phyloP scores from a whole-genome alignment of 768 basidiomycete species.

The Leccinum longicurvipes region DNA sequence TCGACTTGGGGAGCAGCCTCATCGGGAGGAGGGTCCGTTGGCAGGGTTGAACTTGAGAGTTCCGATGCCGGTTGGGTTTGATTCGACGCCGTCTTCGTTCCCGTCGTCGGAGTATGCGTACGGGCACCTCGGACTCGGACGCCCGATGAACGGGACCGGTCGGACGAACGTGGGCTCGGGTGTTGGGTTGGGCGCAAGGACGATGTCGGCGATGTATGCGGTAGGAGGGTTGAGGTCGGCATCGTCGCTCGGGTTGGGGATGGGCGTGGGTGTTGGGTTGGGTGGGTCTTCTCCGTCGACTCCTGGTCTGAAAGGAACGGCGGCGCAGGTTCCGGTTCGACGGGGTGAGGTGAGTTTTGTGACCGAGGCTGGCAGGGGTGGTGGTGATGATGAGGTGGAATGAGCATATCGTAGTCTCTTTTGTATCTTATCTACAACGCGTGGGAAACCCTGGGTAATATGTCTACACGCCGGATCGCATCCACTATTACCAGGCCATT shows the following conservation, averaged over 20 bases:
- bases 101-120: constrained; percentile 1
- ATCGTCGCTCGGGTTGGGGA: constrained; percentile 20
- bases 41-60: constrained; percentile 49
- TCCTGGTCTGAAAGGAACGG: neutral
- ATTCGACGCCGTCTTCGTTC: neutral
- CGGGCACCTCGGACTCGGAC: constrained; percentile 17
- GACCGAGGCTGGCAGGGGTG: constrained; percentile 20
- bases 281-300: constrained; percentile 11
- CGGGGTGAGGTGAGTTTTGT: too few relatives aligned
- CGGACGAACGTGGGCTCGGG: constrained; percentile 10
- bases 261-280: constrained; percentile 24
- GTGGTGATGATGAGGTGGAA: constrained; percentile 10
- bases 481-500: too few relatives aligned
- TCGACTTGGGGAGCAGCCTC: too few relatives aligned
- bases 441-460: too few relatives aligned
- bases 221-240: constrained; percentile 49
- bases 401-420: neutral
- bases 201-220: constrained; percentile 62
- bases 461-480: too few relatives aligned
- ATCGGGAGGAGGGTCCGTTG: constrained; percentile 40
- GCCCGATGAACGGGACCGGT: neutral
- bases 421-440: too few relatives aligned
- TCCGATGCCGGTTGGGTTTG: constrained; percentile 45
- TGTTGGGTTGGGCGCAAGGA: constrained; percentile 37
- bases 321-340: too few relatives aligned